A percentile compares a stretch with the other conserved stretches of the same genome.
Conservation (phyloP, 805 yeast genomes). For the Starmerella etchellsii region DNA sequence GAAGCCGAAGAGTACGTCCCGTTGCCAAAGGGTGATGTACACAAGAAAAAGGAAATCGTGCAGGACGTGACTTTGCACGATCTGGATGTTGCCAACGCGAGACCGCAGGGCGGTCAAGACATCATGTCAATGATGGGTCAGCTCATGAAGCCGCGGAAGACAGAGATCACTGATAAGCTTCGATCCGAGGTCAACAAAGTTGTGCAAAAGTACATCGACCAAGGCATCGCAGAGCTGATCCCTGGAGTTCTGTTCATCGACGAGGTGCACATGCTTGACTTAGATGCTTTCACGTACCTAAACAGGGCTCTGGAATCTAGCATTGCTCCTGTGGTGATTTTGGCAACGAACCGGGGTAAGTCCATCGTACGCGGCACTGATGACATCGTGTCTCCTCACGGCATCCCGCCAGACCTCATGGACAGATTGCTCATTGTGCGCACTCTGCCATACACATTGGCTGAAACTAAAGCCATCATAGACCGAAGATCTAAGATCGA, state of each 20-base stretch:
- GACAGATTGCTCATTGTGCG: slow-evolving; percentile 86
- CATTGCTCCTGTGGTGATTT: slow-evolving; percentile 86
- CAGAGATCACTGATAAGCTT: slow-evolving; percentile 92
- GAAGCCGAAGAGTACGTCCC: slow-evolving; percentile 99
- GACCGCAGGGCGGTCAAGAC: slow-evolving; percentile 96
- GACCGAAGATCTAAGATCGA: slow-evolving; percentile 74
- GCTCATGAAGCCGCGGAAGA: slow-evolving; percentile 85
- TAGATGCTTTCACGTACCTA: slow-evolving; percentile 89
- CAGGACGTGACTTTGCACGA: slow-evolving; percentile 96
- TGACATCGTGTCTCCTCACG: slow-evolving; percentile 81
- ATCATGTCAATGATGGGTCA: slow-evolving; percentile 95
- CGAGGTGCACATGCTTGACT: slow-evolving; percentile 96
- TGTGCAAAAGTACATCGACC: slow-evolving; percentile 90
- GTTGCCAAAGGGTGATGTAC: slow-evolving; percentile 96
- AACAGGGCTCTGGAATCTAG: slow-evolving; percentile 86
- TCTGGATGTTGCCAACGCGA: slow-evolving; percentile 88
- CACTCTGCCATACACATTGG: slow-evolving; percentile 75
- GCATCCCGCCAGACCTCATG: slow-evolving; percentile 86
- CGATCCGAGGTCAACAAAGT: slow-evolving; percentile 90
- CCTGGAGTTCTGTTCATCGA: slow-evolving; percentile 98
- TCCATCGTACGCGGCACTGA: slow-evolving; percentile 83
- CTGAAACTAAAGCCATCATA: slow-evolving; percentile 71
- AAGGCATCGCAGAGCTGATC: slow-evolving; percentile 92
- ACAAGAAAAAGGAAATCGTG: slow-evolving; percentile 92
- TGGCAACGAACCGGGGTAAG: slow-evolving; percentile 92